phyloP scores from a whole-genome alignment of 1,284 basidiomycete species.

The Golubevia pallescens region DNA sequence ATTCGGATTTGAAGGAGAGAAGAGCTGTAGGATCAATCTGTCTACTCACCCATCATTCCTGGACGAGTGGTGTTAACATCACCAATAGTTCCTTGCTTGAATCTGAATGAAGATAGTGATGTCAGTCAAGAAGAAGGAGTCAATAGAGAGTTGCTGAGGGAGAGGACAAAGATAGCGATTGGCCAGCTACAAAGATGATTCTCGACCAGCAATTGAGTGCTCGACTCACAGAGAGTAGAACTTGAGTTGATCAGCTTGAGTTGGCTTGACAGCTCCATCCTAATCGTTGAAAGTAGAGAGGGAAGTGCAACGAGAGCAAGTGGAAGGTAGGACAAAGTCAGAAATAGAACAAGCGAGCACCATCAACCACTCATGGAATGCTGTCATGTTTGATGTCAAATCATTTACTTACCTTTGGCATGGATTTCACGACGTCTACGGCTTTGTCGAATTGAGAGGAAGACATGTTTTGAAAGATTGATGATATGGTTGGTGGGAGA shows the following conservation, averaged over 20 bases:
- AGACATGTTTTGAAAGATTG: too few relatives aligned
- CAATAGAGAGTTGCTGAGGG: background rate
- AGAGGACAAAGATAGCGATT: background rate
- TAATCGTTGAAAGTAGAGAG: conserved; percentile 1
- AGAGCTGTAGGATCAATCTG: background rate
- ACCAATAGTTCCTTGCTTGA: conserved; percentile 62
- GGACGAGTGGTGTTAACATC: conserved; percentile 58
- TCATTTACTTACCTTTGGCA: conserved; percentile 19
- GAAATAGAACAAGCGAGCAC: too few relatives aligned
- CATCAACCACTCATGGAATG: background rate
- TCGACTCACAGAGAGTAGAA: conserved; percentile 52
- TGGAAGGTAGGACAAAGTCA: background rate
- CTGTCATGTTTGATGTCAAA: background rate
- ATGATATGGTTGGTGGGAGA: too few relatives aligned
- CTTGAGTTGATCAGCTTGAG: conserved; percentile 53
- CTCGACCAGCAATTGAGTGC: background rate
- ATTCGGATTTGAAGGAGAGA: background rate
- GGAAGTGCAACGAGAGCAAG: background rate
- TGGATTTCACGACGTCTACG: conserved; percentile 14
- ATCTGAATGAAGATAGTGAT: conserved; percentile 17
- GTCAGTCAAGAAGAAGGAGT: background rate
- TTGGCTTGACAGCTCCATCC: conserved; percentile 50
- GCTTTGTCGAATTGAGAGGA: conserved; percentile 24
- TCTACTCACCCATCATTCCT: conserved; percentile 53
- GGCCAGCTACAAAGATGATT: too few relatives aligned